Evolutionary conservation across 129 eudicot genomes (phyloP).

Genomic region (Flaveria robusta): DNA sequence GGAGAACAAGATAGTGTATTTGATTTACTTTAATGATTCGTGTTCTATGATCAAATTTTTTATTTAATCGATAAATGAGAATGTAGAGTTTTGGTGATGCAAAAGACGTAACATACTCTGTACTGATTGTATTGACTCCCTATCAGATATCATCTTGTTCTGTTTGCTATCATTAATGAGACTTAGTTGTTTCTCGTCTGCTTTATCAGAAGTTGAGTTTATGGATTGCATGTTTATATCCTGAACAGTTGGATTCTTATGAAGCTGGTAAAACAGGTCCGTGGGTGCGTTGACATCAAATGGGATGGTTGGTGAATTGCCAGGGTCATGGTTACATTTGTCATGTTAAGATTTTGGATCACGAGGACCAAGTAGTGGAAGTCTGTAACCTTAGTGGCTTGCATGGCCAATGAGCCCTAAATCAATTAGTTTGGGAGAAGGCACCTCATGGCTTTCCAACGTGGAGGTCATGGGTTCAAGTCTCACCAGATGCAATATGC

Average conservation of each 20-base stretch:
- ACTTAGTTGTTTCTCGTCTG: slow-evolving; percentile 80
- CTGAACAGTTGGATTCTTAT: slow-evolving; percentile 54
- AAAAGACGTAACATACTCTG: too few relatives aligned
- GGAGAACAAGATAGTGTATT: too few relatives aligned
- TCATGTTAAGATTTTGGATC: slow-evolving; percentile 46
- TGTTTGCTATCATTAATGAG: slow-evolving; percentile 86
- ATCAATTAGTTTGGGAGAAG: too few relatives aligned
- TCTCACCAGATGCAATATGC: too few relatives aligned
- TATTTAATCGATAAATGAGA: too few relatives aligned
- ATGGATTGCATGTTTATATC: slow-evolving; percentile 56
- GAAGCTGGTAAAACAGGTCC: slow-evolving; percentile 57
- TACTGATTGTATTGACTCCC: slow-evolving; percentile 51
- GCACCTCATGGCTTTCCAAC: too few relatives aligned
- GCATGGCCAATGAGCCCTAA: too few relatives aligned
- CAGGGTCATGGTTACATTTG: slow-evolving; percentile 44
- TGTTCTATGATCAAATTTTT: too few relatives aligned
- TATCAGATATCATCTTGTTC: slow-evolving; percentile 86
- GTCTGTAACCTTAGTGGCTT: slow-evolving; percentile 56
- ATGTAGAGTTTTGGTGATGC: too few relatives aligned
- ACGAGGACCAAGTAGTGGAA: slow-evolving; percentile 60
- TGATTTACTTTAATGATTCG: too few relatives aligned
- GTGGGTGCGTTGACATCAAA: slow-evolving; percentile 36
- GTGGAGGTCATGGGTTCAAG: too few relatives aligned
- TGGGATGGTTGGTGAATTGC: slow-evolving; percentile 41
- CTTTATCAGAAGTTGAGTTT: slow-evolving; percentile 94